Evolutionary conservation across 1,139 yeast genomes (phyloP), one percentile per base, ranked within the genome.

Genomic region (Blastobotrys petasosporus): DNA sequence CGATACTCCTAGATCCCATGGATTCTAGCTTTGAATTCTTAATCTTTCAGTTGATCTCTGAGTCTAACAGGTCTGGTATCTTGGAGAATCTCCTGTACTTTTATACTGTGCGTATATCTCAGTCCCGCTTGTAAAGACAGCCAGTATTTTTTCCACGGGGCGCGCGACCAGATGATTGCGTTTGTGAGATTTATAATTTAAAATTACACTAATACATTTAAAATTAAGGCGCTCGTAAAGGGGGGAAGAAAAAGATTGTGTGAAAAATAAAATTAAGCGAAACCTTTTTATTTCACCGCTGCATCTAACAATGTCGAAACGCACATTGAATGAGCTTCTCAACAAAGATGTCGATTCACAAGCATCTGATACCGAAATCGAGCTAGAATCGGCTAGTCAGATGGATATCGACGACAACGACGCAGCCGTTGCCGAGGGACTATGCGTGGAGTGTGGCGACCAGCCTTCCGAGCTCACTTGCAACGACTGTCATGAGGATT

Each of bases 391-490:
- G 34, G 12, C 13, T 13, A 32, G 25, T 7, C 25, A 20, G 7
- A 20, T 20, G 25, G 25, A 20, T 20, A 20, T 17, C 25, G 20
- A 17, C 37, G n/a, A 13, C 7, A 31, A 52, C 31, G 40, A 43
- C 15, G 32, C 30, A 13, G 36, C 48, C 3, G 37, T 30, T 20
- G 45, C 42, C 20, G 64, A 68, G 17, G 61, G 65, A 2, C 63
- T 74, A 36, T 82, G 90, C 62, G 69, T 77, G 11, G 88, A 82
- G 54, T 82, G 90, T 60, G 76, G 76, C 31, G 85, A 82, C 58
- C 84, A 80, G 77, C 80, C 83, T 23, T 67, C 76, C 4, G 85
- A 80, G 53, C 63, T 79, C 9, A 61, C 67, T 30, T 82, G 90
- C 61, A 58, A 64, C 32, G 70, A 70, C 43, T 82, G 90, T 62